phyloP scores from a whole-genome alignment of 345 rosid genomes.

The Populus pruinosa region DNA sequence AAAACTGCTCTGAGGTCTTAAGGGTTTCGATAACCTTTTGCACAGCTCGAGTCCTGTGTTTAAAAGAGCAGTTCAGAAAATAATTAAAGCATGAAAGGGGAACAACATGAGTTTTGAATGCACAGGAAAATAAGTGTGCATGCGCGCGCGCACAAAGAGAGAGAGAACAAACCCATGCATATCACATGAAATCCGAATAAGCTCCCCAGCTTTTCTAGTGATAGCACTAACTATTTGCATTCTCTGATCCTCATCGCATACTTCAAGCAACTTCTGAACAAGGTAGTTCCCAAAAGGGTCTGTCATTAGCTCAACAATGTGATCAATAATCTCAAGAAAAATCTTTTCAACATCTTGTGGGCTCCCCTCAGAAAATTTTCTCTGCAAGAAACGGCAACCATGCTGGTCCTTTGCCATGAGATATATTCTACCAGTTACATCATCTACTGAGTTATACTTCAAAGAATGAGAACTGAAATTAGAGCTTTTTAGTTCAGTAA shows the following conservation, averaged over 20 bases:
- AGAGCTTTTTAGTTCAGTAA: constrained; percentile 28
- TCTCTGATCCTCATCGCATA: constrained; percentile 60
- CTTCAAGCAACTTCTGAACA: constrained; percentile 73
- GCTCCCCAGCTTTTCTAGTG: constrained; percentile 53
- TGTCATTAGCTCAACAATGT: constrained; percentile 64
- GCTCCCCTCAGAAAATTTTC: constrained; percentile 56
- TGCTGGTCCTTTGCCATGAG: constrained; percentile 72
- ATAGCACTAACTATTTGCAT: constrained; percentile 55
- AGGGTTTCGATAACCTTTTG: constrained; percentile 77
- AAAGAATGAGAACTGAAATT: constrained; percentile 43
- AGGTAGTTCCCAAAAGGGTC: constrained; percentile 79
- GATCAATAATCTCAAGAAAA: constrained; percentile 59
- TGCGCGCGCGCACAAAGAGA: background rate
- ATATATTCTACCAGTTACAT: constrained; percentile 51
- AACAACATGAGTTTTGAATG: background rate
- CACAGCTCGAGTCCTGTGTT: constrained; percentile 73
- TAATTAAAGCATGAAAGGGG: constrained; percentile 1
- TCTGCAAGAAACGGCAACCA: constrained; percentile 73
- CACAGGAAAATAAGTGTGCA: constrained; percentile 6
- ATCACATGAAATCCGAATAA: constrained; percentile 71
- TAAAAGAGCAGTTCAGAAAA: background rate
- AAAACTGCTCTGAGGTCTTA: constrained; percentile 50
- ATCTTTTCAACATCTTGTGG: constrained; percentile 55
- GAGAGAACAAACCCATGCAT: constrained; percentile 62
- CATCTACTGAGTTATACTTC: constrained; percentile 49